These are phyloP conservation scores for Penicillium italicum DNA, from an alignment of 2,329 filamentous ascomycete species.

Conservation along the genomic window DNA sequence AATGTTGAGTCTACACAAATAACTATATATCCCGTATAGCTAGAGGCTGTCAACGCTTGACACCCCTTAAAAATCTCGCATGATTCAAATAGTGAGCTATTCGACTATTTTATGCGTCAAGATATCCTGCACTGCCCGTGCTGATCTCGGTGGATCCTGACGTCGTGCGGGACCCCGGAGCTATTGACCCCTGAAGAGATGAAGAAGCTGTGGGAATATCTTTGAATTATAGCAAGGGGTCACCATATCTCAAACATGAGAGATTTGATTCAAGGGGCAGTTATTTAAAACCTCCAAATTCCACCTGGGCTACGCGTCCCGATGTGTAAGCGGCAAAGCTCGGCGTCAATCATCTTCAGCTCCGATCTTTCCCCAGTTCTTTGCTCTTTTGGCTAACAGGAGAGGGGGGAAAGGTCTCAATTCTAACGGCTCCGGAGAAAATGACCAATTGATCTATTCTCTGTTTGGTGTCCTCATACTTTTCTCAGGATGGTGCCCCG, in stretches of 20 bases:
- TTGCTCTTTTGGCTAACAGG: neutral
- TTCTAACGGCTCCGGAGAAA: neutral
- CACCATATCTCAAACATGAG: neutral
- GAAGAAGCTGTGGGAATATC: neutral
- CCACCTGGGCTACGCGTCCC: constrained; percentile 12
- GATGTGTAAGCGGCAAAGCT: constrained; percentile 18
- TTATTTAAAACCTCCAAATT: constrained; percentile 2
- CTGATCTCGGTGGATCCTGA: constrained; percentile 3
- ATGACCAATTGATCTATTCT: constrained; percentile 12
- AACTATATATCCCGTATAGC: neutral
- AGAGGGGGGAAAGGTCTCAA: neutral
- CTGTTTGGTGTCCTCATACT: constrained; percentile 8
- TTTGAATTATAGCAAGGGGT: neutral
- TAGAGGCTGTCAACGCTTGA: no score
- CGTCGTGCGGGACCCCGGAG: neutral
- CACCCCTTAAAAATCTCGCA: neutral
- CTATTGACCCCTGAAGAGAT: neutral
- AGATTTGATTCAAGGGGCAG: neutral
- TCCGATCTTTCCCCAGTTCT: constrained; percentile 4
- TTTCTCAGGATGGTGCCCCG: constrained; percentile 42
- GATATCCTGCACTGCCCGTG: neutral
- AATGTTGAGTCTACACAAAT: no score
- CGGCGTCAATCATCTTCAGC: constrained; percentile 14
- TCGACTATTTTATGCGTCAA: neutral
- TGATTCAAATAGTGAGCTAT: neutral